A percentile compares a stretch with the other conserved stretches of the same genome.
Conservation (phyloP, 495 filamentous ascomycete species). For the Xylaria castorea region DNA sequence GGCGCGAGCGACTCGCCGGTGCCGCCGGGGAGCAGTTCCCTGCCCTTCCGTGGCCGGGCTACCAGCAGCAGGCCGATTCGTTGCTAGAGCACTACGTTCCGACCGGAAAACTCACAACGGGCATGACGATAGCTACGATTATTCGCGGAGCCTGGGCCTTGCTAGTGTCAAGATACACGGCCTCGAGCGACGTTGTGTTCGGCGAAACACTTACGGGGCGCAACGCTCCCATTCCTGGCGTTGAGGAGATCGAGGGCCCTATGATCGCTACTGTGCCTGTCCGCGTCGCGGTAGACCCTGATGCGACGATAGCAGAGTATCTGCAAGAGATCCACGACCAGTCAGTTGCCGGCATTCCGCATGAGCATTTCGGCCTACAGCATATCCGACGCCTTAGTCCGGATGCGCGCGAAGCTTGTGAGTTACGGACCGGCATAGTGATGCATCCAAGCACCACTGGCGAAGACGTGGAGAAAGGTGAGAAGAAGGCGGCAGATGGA, state of each 20-base stretch:
- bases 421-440: constrained; percentile 57
- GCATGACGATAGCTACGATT: constrained; percentile 62
- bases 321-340: constrained; percentile 61
- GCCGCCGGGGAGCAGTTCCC: constrained; percentile 65
- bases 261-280: constrained; percentile 72
- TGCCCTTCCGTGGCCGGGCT: constrained; percentile 59
- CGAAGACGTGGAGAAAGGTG: constrained; percentile 36
- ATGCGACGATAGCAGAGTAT: constrained; percentile 42
- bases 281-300: constrained; percentile 52
- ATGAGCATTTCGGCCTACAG: constrained; percentile 74
- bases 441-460: constrained; percentile 48
- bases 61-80: constrained; percentile 60
- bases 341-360: constrained; percentile 59
- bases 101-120: constrained; percentile 42
- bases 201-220: constrained; percentile 66
- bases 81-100: constrained; percentile 59
- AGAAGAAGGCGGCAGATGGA: constrained; percentile 53
- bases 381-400: constrained; percentile 67
- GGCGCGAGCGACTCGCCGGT: constrained; percentile 54
- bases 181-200: constrained; percentile 59
- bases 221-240: constrained; percentile 55
- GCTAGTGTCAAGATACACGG: constrained; percentile 59
- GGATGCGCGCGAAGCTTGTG: constrained; percentile 69
- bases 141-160: constrained; percentile 70
- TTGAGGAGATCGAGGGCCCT: constrained; percentile 62